Base-by-base conservation (phyloP, 495 filamentous ascomycete species). In the Penicillium goetzii region DNA sequence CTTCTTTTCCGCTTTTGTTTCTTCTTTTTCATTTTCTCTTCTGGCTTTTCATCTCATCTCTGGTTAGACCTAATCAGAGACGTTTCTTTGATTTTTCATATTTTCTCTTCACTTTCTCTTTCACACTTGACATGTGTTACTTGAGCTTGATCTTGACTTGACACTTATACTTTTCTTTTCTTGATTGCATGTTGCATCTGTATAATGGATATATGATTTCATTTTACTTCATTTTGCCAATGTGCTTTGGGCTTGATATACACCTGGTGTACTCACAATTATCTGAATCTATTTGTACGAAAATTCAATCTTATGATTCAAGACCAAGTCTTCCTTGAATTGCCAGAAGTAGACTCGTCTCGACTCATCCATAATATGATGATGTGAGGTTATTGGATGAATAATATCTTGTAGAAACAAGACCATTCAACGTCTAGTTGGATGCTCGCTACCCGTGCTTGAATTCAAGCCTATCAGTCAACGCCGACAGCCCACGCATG, bases 181-280 rank as follows among this genome's bases (percentile, higher is more conserved):
- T 51, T 36, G n/a, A 62, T 59, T 40, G 54, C 30, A 63, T 62
- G 59, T 66, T 33, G 36, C 53, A 32, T 56, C 59, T 61, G 58
- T 61, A 57, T 51, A 53, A 53, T 65, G 52, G 54, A 32, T 53
- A 32, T 25, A 47, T 25, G 43, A 9, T 47, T 15, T 45, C 19
- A 40, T 45, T 45, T 19, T 8, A 43, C 36, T 17, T 40, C 4
- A 17, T 6, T 4, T 4, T 6, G 1, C 41, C 17, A 21, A 36
- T 36, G 34, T 14, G n/a, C 12, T 36, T 36, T 36, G 34, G 2
- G 12, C 12, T 36, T 36, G 10, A 36, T 36, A 36, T 36, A 36
- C 34, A 36, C 34, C 12, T 36, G 8, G 10, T 36, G 34, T 36
- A 14, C 34, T 14, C 15, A 17, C 6, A 40, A 4, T 5, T 15